Base-by-base conservation (phyloP, 495 filamentous ascomycete genomes). In the Pyronema domesticum region DNA sequence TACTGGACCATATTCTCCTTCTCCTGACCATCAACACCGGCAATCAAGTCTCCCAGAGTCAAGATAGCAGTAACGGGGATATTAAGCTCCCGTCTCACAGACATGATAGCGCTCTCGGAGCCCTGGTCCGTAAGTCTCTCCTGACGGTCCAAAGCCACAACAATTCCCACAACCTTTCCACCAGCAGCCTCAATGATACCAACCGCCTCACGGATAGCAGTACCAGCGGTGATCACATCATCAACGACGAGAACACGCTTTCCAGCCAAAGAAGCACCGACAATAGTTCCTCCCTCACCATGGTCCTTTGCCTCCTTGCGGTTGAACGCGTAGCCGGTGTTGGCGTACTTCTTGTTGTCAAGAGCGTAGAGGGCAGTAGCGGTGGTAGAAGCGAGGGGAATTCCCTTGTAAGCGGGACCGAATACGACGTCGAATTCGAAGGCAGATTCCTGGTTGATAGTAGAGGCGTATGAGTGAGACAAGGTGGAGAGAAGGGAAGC, bases 321-420 rank as follows among this genome's bases (percentile, higher is more conserved):
- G 73, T 96, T 89, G 75, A 89, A 95, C 33, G 77, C 80, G 70
- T 94, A 95, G 64, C 76, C 81, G 43, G 80, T 71, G n/a, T 70
- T 58, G 10, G 68, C 71, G 59, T 74, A 86, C 43, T 66, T 70
- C 34, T 60, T 60, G 7, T 69, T 65, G 58, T 84, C 80, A 5
- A 86, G 69, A 57, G 77, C 72, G 53, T 74, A 75, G 3, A 95
- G 74, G 60, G 83, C 78, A 63, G 79, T 76, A 37, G 80, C 73
- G 7, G 85, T 80, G 3, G 81, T 73, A 13, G 79, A 72, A n/a
- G 85, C 85, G 2, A 95, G 77, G 0, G 85, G 83, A 55, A 95
- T 94, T 35, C 91, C 91, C 70, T 96, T 96, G 75, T 95, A 98
- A 15, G 89, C 88, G 6, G 91, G 89, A 2, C 88, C 86, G 65